phyloP scores from a whole-genome alignment of 768 basidiomycete species.

The Amanita thiersii region DNA sequence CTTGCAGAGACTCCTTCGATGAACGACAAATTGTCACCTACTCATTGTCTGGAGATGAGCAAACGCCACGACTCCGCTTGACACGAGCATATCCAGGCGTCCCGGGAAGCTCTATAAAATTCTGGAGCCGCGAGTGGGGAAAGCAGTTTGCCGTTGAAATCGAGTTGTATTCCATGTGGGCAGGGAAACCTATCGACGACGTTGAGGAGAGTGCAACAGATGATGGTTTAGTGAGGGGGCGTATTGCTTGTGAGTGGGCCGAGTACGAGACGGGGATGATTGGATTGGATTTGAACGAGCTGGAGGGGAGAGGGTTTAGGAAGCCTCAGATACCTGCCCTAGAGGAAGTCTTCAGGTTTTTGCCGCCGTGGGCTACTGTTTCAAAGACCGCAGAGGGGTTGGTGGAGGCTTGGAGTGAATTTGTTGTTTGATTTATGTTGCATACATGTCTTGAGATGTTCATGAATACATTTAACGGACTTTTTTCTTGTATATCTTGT shows the following conservation, averaged over 20 bases:
- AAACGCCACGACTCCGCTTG: neutral
- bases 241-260: slow-evolving; percentile 57
- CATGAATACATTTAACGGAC: too few relatives aligned
- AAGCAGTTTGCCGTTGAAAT: slow-evolving; percentile 45
- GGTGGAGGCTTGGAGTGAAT: slow-evolving; percentile 43
- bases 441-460: too few relatives aligned
- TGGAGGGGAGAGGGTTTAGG: slow-evolving; percentile 14
- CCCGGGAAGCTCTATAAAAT: slow-evolving; percentile 28
- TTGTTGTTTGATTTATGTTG: slow-evolving; percentile 16
- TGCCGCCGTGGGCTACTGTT: slow-evolving; percentile 63
- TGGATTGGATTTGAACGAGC: slow-evolving; percentile 30
- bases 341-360: slow-evolving; percentile 55
- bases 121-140: slow-evolving; percentile 59
- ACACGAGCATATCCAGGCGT: neutral
- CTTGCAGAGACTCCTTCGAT: slow-evolving; percentile 46
- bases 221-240: slow-evolving; percentile 23
- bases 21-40: slow-evolving; percentile 15
- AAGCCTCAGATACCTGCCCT: slow-evolving; percentile 52
- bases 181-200: too few relatives aligned
- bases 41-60: neutral
- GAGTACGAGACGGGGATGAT: slow-evolving; percentile 51
- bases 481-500: too few relatives aligned
- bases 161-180: too few relatives aligned
- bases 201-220: slow-evolving; percentile 10
- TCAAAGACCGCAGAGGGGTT: slow-evolving; percentile 49